phyloP scores from a whole-genome alignment of 1,284 basidiomycete species.

The Cryptococcus sp. region DNA sequence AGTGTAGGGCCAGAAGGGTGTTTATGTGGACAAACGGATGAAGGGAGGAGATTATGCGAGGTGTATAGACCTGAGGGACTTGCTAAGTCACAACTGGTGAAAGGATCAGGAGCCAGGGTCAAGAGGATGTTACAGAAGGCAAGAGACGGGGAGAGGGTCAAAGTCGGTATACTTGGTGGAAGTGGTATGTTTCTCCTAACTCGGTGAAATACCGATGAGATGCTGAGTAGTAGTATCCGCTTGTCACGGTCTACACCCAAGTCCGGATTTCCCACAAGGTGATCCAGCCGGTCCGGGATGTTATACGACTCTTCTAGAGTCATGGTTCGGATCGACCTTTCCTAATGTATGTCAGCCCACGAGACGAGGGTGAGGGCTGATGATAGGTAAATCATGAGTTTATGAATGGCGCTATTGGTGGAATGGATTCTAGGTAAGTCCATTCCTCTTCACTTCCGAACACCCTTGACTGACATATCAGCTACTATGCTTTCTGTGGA shows the following conservation, averaged over 20 bases:
- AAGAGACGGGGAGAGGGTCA: conserved; percentile 32
- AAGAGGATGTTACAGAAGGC: conserved; percentile 32
- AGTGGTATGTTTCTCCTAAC: conserved; percentile 31
- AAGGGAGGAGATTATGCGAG: conserved; percentile 32
- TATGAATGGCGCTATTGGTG: conserved; percentile 45
- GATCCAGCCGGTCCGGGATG: conserved; percentile 45
- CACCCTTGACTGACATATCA: conserved; percentile 1
- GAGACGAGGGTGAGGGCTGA: too few relatives aligned
- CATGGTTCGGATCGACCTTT: conserved; percentile 39
- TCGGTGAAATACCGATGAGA: background rate
- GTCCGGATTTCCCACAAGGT: conserved; percentile 36
- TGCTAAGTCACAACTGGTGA: conserved; percentile 23
- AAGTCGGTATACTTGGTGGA: conserved; percentile 44
- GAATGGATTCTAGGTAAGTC: conserved; percentile 40
- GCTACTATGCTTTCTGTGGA: conserved; percentile 48
- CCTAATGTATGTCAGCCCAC: conserved; percentile 23
- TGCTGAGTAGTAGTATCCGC: conserved; percentile 37
- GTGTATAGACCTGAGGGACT: conserved; percentile 36
- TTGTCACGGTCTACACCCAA: conserved; percentile 44
- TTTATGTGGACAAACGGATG: conserved; percentile 28
- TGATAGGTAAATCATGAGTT: conserved; percentile 18
- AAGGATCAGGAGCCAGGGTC: conserved; percentile 36
- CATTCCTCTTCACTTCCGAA: background rate
- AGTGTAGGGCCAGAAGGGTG: conserved; percentile 18
- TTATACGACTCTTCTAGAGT: conserved; percentile 35